Percentiles rank a stretch among this genome's conserved stretches.
Conservation (phyloP, 352 stramenopile genomes). For the Phytopythium delawarense region DNA sequence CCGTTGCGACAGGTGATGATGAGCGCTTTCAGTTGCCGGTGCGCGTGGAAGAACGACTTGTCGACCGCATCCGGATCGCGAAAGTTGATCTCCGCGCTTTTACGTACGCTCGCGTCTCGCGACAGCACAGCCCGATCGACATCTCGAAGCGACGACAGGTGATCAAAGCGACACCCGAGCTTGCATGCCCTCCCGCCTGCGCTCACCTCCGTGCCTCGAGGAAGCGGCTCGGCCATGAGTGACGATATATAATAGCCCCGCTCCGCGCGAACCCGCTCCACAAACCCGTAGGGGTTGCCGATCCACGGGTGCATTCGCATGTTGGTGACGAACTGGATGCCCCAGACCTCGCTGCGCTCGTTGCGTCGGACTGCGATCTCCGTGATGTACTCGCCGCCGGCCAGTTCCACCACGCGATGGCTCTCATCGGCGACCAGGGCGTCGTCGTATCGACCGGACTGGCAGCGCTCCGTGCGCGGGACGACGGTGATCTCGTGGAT, state of each 20-base stretch:
- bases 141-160: background rate
- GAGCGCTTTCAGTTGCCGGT: slow-evolving; percentile 1
- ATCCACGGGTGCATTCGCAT: background rate
- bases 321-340: slow-evolving; percentile 4
- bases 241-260: slow-evolving; percentile 1
- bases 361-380: slow-evolving; percentile 1
- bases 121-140: background rate
- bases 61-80: slow-evolving; percentile 5
- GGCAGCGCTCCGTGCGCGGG: background rate
- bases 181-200: background rate
- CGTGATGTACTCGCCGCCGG: background rate
- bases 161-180: slow-evolving; percentile 3
- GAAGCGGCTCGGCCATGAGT: background rate
- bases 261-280: background rate
- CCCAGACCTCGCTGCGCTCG: background rate
- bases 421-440: background rate
- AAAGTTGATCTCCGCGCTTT: slow-evolving; percentile 4
- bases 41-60: background rate
- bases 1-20: slow-evolving; percentile 2
- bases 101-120: background rate
- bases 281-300: background rate
- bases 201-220: background rate
- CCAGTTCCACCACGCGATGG: background rate
- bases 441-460: background rate
- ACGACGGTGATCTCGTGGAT: slow-evolving; percentile 1